These are phyloP conservation scores for Paraglomus occultum DNA, from an alignment of 192 early-diverging fungal genomes.

Conservation along the genomic window DNA sequence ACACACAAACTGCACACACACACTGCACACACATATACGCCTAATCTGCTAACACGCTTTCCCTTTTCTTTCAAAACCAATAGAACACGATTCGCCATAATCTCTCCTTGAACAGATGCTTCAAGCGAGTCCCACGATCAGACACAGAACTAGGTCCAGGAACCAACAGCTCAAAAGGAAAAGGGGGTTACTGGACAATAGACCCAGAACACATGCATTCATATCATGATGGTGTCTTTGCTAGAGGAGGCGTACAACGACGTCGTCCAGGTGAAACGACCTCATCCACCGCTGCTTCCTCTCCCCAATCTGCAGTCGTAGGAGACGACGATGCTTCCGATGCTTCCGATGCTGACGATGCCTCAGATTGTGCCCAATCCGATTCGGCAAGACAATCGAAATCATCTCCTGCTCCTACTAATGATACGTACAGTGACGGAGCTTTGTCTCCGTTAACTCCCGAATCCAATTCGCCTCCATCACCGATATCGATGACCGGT, in stretches of 20 bases:
- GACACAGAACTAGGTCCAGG: slow-evolving; percentile 55
- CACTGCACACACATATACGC: no score
- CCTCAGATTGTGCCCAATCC: no score
- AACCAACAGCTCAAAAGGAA: slow-evolving; percentile 55
- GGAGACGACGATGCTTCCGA: no score
- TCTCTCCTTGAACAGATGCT: slow-evolving; percentile 76
- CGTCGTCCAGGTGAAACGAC: slow-evolving; percentile 27
- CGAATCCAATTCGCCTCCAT: no score
- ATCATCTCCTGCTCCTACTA: no score
- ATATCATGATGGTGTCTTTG: slow-evolving; percentile 30
- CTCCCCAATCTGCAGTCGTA: no score
- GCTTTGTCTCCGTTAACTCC: no score
- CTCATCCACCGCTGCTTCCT: background rate
- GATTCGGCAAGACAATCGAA: no score
- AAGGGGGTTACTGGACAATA: slow-evolving; percentile 82
- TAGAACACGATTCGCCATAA: slow-evolving; percentile 90
- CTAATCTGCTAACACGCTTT: background rate
- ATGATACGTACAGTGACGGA: no score
- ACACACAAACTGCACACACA: no score
- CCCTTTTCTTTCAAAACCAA: slow-evolving; percentile 8
- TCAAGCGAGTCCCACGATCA: slow-evolving; percentile 72
- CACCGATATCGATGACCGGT: no score
- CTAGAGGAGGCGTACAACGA: slow-evolving; percentile 29
- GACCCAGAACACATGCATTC: slow-evolving; percentile 40
- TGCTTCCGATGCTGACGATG: no score